Evolutionary conservation across 192 early-diverging fungal species (phyloP).

Genomic region (Gigaspora rosea): DNA sequence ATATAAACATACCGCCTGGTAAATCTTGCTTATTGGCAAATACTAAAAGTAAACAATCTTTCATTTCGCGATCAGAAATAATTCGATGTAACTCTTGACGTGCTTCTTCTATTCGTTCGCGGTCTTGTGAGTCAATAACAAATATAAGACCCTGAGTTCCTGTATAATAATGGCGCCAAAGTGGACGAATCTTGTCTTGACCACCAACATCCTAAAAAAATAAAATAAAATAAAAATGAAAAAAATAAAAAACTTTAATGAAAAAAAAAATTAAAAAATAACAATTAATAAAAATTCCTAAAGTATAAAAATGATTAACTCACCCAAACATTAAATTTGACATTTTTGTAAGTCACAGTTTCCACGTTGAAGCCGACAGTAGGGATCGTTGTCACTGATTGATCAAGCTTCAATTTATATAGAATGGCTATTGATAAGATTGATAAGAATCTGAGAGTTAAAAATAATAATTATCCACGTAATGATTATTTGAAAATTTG

Average conservation of each 20-base stretch:
- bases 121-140: constrained; percentile 86
- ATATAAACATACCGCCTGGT: constrained; percentile 52
- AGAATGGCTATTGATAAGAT: constrained; percentile 69
- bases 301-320: not conserved
- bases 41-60: constrained; percentile 76
- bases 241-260: not conserved
- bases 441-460: not conserved
- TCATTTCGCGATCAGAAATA: constrained; percentile 82
- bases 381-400: constrained; percentile 97
- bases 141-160: constrained; percentile 86
- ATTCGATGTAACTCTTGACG: constrained; percentile 81
- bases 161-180: constrained; percentile 87
- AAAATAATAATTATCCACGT: not conserved
- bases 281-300: not conserved
- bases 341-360: constrained; percentile 84
- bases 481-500: no score
- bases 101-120: constrained; percentile 86
- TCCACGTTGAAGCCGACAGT: constrained; percentile 95
- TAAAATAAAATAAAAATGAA: not conserved
- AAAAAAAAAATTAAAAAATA: not conserved
- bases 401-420: constrained; percentile 98
- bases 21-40: constrained; percentile 87
- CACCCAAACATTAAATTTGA: constrained; percentile 80
- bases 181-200: constrained; percentile 87
- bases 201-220: constrained; percentile 77